Evolutionary conservation across 345 rosid genomes (phyloP), one percentile per base, ranked within the genome.

Genomic region (Eucalyptus curtisii): DNA sequence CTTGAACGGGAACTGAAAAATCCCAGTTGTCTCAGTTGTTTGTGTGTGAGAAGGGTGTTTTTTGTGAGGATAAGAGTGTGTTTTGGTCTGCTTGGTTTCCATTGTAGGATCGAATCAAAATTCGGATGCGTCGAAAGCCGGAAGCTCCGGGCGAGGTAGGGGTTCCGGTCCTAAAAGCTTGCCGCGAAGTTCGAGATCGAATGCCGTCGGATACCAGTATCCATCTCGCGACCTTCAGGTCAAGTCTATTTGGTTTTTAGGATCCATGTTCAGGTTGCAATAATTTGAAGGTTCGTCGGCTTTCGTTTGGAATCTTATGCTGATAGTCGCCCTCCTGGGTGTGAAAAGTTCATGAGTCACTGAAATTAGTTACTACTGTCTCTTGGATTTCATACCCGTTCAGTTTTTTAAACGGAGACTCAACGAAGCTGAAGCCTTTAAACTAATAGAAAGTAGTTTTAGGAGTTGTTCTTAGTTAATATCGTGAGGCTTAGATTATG

Each of bases 201-300:
- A 91, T 88, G 91, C 91, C 49, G 89, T 90, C 87, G 92, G 88
- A n/a, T 96, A 94, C 87, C 88, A 52, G 44, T 96, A 97, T 87
- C 95, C 99, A 88, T 86, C 93, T 61, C 14, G 89, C 42, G 88
- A 95, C 89, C 86, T 49, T 87, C 92, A 93, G 95, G 98, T 96
- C 92, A 86, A 82, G 44, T 86, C 24, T 85, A 15, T 89, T 82
- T 87, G 27, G 71, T 66, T 61, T 50, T 33, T n/a, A 25, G 66
- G 66, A 13, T 59, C 66, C 66, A 27, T 27, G 15, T 48, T 48
- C 49, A 48, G 13, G 13, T 48, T 48, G 49, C 49, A 48, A 48
- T 48, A 48, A 48, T 48, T 27, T 59, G 8, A 10, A 59, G 31
- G 66, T 27, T 59, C 86, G 66, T 59, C 4, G 7, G 31, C 66